Evolutionary conservation across 441 rosid species (phyloP), one percentile per base, ranked within the genome.

Genomic region (Aleurites moluccanus): DNA sequence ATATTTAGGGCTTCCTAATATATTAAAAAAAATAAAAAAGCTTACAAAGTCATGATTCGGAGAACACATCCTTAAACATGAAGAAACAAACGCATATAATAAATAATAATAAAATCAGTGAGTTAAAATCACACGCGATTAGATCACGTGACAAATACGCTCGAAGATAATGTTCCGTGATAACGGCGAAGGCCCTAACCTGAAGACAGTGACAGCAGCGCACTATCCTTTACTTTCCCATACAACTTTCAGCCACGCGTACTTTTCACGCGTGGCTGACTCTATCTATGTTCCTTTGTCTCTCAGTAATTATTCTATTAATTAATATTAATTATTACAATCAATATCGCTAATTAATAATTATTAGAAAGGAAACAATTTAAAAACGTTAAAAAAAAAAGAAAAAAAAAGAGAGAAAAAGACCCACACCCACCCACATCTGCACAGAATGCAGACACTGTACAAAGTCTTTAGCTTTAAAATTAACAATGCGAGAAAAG

Each of bases 191-290:
- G 4, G 23, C 8, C 15, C 25, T 11, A 50, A 20, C 57, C n/a
- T 20, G 45, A n/a, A n/a, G n/a, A 2, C 57, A 61, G 45, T 18
- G 67, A 45, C 30, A 42, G 23, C 64, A 47, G 6, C 50, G 3
- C 50, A 55, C 60, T 2, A 7, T 35, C 18, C 25, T 49, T 49
- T 3, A 2, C 10, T 10, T 47, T 25, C 5, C 16, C 55, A 1
- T 10, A 30, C 42, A 21, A 71, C 66, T 72, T 40, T 42, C 67
- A 27, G 66, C 59, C 63, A 64, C 70, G 55, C 77, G 62, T 69
- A n/a, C 45, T 53, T 20, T 3, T 20, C 73, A 52, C 28, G 62
- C 73, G 55, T 64, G 25, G 47, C 16, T 18, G 53, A 44, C n/a
- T 57, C 45, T 72, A 11, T 23, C 16, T 63, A 2, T 38, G 1